phyloP scores from a whole-genome alignment of 208 protist genomes.

The Histomonas meleagridis region DNA sequence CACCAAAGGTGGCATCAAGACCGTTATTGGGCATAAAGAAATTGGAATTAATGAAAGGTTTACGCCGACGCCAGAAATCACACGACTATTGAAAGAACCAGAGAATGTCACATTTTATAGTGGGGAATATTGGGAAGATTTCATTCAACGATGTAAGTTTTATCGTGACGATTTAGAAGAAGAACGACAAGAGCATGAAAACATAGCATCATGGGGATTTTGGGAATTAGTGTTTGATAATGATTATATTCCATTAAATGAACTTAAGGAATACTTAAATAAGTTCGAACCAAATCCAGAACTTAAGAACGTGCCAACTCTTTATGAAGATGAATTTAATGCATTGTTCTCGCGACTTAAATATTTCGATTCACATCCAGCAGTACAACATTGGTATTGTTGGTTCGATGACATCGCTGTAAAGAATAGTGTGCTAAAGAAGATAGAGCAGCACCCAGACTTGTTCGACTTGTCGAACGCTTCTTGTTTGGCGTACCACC shows the following conservation, averaged over 20 bases:
- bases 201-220: not conserved
- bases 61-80: not conserved
- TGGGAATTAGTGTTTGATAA: not conserved
- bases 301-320: not conserved
- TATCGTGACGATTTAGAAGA: not conserved
- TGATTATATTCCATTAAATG: not conserved
- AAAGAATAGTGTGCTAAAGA: not conserved
- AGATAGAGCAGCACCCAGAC: not conserved
- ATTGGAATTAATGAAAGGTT: not conserved
- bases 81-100: not conserved
- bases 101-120: not conserved
- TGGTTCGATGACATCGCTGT: conserved; percentile 10
- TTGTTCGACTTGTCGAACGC: not conserved
- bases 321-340: not conserved
- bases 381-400: not conserved
- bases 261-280: not conserved
- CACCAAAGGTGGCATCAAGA: not conserved
- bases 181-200: not conserved
- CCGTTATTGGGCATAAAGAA: not conserved
- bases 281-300: not conserved
- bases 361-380: conserved; percentile 16
- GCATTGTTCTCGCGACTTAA: not conserved
- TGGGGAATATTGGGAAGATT: not conserved
- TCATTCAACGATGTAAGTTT: not conserved
- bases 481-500: not conserved